Conservation (phyloP, 2,329 filamentous ascomycete species). For the Cladosporium halotolerans region DNA sequence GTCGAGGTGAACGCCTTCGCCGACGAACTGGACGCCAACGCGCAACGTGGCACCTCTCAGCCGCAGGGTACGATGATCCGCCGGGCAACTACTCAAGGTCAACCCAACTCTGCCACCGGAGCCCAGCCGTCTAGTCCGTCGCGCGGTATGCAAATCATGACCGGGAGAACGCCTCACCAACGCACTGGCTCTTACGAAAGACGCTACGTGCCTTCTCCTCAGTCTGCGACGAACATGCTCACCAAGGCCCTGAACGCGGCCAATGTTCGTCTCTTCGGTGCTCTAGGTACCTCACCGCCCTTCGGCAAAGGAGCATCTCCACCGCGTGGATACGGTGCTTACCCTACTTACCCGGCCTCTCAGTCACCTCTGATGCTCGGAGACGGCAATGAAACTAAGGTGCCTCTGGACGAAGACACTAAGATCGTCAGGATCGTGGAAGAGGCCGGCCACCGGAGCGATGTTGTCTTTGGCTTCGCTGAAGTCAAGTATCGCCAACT, state of each 20-base stretch:
- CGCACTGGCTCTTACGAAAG: constrained; percentile 77
- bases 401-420: constrained; percentile 69
- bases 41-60: constrained; percentile 45
- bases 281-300: constrained; percentile 60
- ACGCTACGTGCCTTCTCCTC: constrained; percentile 64
- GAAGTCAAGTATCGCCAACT: constrained; percentile 98
- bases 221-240: constrained; percentile 81
- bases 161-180: constrained; percentile 64
- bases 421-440: constrained; percentile 76
- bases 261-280: constrained; percentile 65
- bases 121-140: constrained; percentile 60
- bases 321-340: constrained; percentile 70
- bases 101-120: constrained; percentile 61
- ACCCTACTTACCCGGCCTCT: constrained; percentile 73
- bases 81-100: constrained; percentile 70
- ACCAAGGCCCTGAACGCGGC: constrained; percentile 94
- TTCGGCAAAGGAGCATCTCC: constrained; percentile 55
- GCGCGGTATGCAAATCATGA: constrained; percentile 66
- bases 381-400: constrained; percentile 53
- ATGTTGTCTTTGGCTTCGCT: constrained; percentile 95
- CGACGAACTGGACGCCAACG: constrained; percentile 81
- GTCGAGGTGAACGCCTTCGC: constrained; percentile 97
- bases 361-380: constrained; percentile 60
- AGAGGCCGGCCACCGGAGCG: constrained; percentile 84
- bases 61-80: constrained; percentile 62